phyloP scores from a whole-genome alignment of 345 rosid species.

The Combretum micranthum region DNA sequence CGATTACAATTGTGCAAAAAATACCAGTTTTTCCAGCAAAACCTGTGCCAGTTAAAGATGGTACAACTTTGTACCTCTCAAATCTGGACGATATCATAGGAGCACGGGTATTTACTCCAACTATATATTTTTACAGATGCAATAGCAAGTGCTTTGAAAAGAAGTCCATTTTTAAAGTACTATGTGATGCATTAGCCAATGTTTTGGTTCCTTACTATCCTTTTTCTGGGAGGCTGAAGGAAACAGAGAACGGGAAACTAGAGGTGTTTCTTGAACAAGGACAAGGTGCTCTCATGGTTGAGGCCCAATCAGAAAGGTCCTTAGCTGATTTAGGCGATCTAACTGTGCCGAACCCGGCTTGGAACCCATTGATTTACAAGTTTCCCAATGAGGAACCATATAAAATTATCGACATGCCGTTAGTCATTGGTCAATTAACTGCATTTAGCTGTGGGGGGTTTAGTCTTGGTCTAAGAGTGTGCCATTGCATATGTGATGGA shows the following conservation, averaged over 20 bases:
- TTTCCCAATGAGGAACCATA: conserved; percentile 69
- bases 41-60: conserved; percentile 37
- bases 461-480: conserved; percentile 76
- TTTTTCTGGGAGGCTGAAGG: conserved; percentile 72
- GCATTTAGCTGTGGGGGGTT: conserved; percentile 75
- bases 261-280: conserved; percentile 65
- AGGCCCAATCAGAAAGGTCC: conserved; percentile 46
- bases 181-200: conserved; percentile 42
- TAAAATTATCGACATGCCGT: conserved; percentile 70
- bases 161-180: conserved; percentile 24
- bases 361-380: conserved; percentile 65
- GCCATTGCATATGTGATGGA: conserved; percentile 89
- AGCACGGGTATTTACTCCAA: conserved; percentile 82
- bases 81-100: conserved; percentile 79
- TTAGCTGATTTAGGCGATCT: conserved; percentile 71
- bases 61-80: conserved; percentile 68
- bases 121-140: conserved; percentile 58
- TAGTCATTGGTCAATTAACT: conserved; percentile 79
- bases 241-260: conserved; percentile 52
- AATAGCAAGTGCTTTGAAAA: conserved; percentile 5
- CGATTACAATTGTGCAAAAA: conserved; percentile 26
- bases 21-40: conserved; percentile 45
- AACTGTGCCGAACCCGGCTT: conserved; percentile 78
- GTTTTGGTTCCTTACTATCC: conserved; percentile 86
- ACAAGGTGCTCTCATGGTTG: conserved; percentile 73